Percentiles rank a stretch among this genome's conserved stretches.
These are phyloP conservation scores for Colletotrichum agaves DNA, from an alignment of 2,329 filamentous ascomycete species.

Conservation along the genomic window DNA sequence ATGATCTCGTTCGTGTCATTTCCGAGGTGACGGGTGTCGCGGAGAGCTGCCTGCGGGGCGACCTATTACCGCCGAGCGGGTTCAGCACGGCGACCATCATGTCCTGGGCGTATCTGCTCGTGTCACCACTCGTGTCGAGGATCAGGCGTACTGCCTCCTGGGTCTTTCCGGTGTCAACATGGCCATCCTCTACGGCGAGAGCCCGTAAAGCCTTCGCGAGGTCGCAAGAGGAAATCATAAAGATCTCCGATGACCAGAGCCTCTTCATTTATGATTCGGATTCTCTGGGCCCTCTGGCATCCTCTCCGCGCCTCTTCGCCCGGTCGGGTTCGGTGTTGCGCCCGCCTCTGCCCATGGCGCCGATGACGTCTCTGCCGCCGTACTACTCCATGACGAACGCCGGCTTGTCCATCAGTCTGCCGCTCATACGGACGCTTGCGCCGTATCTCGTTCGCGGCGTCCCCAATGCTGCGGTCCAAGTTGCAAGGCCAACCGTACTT, in stretches of 20 bases:
- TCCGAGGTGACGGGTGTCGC: background rate
- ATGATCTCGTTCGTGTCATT: background rate
- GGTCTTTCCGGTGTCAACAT: conserved; percentile 50
- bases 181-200: conserved; percentile 50
- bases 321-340: background rate
- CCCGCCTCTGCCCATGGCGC: background rate
- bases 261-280: conserved; percentile 44
- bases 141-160: conserved; percentile 49
- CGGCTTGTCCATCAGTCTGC: conserved; percentile 6
- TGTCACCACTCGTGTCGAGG: conserved; percentile 44
- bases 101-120: conserved; percentile 49
- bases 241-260: conserved; percentile 47
- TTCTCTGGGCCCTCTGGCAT: background rate
- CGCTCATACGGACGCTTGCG: background rate
- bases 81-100: conserved; percentile 45
- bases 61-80: background rate
- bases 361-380: background rate
- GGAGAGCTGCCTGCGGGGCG: background rate
- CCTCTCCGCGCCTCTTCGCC: background rate
- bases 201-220: conserved; percentile 47
- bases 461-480: background rate
- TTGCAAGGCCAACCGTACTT: too few species aligned
- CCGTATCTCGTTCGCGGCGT: background rate
- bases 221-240: conserved; percentile 50
- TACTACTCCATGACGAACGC: conserved; percentile 11